Base-by-base conservation (phyloP, 2,329 filamentous ascomycete genomes). In the Scedosporium dehoogii region DNA sequence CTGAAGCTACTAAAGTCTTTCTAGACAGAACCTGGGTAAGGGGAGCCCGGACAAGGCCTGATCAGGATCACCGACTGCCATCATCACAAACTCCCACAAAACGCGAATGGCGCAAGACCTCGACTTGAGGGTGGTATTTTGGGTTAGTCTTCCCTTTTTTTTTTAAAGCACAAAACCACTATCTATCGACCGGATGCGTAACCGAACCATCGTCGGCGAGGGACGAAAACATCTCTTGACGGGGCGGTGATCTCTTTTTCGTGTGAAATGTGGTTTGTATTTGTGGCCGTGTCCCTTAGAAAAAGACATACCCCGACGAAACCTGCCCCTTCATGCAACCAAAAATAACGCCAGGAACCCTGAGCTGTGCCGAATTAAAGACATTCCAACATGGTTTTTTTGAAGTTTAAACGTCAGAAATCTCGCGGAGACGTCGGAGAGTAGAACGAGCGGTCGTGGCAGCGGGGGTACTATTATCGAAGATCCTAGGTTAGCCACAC, bases 371-470 rank as follows among this genome's bases (percentile, higher is more conserved):
- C 60, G 29, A 53, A 62, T 62, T 53, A 62, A 66, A 68, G 69
- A 65, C 65, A 63, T 65, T 68, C 64, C 68, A 73, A 72, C 46
- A 60, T 55, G 27, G 38, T 58, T 27, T 51, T 51, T 56, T 48
- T 58, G 27, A 53, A 53, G 2, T 77, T 83, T 90, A 93, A 81
- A 96, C 91, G 87, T 96, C 92, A 76, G 90, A 90, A 82, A 96
- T 96, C 83, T 97, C 92, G 78, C 92, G 89, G 82, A 97, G 85
- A 86, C 92, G 89, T 82, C 92, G 90, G 81, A 97, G 92, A 73
- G 92, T 97, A 72, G 92, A 97, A 80, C 92, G 87, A 80, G 92
- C 96, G 73, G 92, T 91, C 73, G 91, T 92, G 69, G 92, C 92
- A 73, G 92, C 92, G 69, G 92, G 90, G 73, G 92, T 97, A 69